phyloP scores from a whole-genome alignment of 108 stramenopile genomes.

The Pseudonitzschia multistriata region DNA sequence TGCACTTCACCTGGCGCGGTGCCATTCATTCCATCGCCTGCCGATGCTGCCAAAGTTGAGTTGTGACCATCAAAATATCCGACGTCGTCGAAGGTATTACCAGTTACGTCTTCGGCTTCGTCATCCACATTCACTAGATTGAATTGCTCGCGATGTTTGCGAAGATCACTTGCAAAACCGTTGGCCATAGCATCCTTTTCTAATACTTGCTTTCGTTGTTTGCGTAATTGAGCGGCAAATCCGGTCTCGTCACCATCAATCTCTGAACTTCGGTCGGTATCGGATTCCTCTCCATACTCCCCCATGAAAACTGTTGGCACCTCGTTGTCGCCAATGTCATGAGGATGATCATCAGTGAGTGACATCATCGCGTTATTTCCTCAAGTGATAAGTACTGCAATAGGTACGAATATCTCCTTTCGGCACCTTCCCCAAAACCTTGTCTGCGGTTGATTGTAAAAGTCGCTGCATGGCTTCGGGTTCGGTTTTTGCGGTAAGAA shows the following conservation, averaged over 20 bases:
- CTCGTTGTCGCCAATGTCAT: neutral
- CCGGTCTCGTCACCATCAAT: slow-evolving; percentile 11
- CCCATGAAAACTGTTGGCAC: neutral
- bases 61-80: neutral
- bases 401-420: neutral
- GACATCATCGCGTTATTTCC: neutral
- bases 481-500: too few relatives aligned
- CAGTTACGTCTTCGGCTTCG: slow-evolving; percentile 6
- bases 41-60: neutral
- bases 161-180: slow-evolving; percentile 14
- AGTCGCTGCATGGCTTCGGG: too few relatives aligned
- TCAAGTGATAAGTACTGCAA: neutral
- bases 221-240: slow-evolving; percentile 28
- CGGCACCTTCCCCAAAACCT: neutral
- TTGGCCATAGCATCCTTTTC: slow-evolving; percentile 4
- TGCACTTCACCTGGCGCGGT: neutral
- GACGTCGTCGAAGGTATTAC: neutral
- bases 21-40: neutral
- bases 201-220: slow-evolving; percentile 27
- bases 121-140: slow-evolving; percentile 16
- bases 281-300: neutral
- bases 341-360: neutral
- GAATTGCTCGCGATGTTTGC: slow-evolving; percentile 20
- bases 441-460: too few relatives aligned
- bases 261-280: neutral